Base-by-base conservation (phyloP, 179 eudicot genomes). In the Spergularia azorica region DNA sequence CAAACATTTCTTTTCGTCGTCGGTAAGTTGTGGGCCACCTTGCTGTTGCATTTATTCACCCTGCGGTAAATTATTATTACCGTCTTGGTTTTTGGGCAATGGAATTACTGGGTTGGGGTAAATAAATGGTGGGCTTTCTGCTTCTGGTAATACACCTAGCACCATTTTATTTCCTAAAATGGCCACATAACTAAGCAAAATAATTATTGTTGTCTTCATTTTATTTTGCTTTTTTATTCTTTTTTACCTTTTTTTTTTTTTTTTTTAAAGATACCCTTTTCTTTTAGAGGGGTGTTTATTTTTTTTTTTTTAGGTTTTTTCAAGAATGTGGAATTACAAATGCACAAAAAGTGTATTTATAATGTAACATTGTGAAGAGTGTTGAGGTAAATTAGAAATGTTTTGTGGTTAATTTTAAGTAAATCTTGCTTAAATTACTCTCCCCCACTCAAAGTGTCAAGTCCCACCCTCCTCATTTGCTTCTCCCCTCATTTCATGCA, bases 101-200 rank as follows among this genome's bases (percentile, higher is more conserved):
- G 74, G 74, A 71, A 71, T 71, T 32, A 71, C 74, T 2, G 74
- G 74, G 61, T 71, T 71, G 3, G 74, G 74, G 74, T 71, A 71
- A 71, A 71, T 71, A 71, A 71, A 71, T 9, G 74, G 16, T 1
- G 74, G 74, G 41, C 74, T 71, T 56, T n/a, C 41, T 12, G 41
- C 63, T 55, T 36, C 32, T 32, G 38, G 15, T 52, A 60, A 21
- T 70, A 39, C 6, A 15, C 43, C 74, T 55, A 12, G 50, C 3
- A 9, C 74, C 5, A 26, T 21, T 6, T 12, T 12, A 0, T 62
- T 55, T 9, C 48, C 74, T 55, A 38, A 17, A 1, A 71, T 55
- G 38, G 63, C n/a, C 39, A 71, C 41, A 36, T 71, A 71, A 9
- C 74, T 56, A 9, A 70, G 6, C 51, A 38, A 71, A 1, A 71